Evolutionary conservation across 495 filamentous ascomycete genomes (phyloP).

Genomic region (Lasiosphaeria miniovina): DNA sequence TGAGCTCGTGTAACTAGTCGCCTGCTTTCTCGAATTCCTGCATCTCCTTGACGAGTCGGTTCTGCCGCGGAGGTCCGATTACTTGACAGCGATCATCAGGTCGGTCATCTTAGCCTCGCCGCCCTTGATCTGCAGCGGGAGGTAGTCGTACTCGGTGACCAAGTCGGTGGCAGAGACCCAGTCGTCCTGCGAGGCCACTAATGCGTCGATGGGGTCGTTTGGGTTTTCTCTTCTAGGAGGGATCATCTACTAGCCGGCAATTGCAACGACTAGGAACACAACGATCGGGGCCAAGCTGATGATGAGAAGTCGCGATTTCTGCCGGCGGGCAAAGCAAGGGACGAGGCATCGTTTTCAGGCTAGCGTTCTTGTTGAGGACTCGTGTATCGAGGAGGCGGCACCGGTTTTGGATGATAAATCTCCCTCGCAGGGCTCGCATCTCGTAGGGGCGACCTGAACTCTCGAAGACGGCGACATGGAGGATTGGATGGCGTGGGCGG

Average conservation of each 20-base stretch:
- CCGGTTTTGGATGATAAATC: background rate
- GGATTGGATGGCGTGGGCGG: background rate
- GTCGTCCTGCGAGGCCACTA: background rate
- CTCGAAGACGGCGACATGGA: background rate
- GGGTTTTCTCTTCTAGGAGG: background rate
- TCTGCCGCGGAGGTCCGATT: background rate
- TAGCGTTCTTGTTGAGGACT: background rate
- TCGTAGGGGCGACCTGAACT: too few relatives aligned
- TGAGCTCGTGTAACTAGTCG: background rate
- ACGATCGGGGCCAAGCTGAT: background rate
- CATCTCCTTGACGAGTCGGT: conserved; percentile 2
- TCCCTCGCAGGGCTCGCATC: background rate
- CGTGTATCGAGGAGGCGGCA: background rate
- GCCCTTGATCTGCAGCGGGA: background rate
- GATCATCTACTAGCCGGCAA: background rate
- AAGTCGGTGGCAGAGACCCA: conserved; percentile 1
- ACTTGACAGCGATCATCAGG: conserved; percentile 1
- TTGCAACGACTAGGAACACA: background rate
- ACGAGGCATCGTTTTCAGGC: background rate
- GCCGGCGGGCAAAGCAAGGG: background rate
- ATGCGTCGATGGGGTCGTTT: conserved; percentile 1
- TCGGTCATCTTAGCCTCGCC: conserved; percentile 3
- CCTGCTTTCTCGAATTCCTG: background rate
- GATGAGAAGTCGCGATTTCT: background rate
- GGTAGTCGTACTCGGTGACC: conserved; percentile 3